Percentiles rank a stretch among this genome's conserved stretches.
Conservation (phyloP, 805 yeast species). For the Ogataea philodendri region DNA sequence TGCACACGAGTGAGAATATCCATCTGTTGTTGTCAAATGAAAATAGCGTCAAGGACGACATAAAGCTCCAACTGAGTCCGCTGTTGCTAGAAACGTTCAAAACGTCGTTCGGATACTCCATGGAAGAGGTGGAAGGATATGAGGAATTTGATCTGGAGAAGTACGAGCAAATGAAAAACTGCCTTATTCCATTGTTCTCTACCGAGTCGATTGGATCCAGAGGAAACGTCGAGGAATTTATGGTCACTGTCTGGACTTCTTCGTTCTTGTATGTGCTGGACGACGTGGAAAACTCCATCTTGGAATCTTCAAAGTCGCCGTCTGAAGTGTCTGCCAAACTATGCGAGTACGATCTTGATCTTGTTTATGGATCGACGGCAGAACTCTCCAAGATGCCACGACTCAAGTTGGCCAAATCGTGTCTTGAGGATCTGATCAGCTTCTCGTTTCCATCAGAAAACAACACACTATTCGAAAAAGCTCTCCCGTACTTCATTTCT, state of each 20-base stretch:
- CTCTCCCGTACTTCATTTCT: conserved; percentile 50
- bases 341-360: conserved; percentile 42
- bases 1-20: conserved; percentile 35
- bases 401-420: conserved; percentile 47
- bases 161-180: conserved; percentile 40
- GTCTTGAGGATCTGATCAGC: conserved; percentile 53
- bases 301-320: conserved; percentile 26
- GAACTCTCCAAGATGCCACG: conserved; percentile 45
- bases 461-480: conserved; percentile 23
- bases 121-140: conserved; percentile 21
- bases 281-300: conserved; percentile 44
- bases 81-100: conserved; percentile 41
- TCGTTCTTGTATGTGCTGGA: conserved; percentile 60
- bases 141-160: conserved; percentile 48
- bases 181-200: conserved; percentile 42
- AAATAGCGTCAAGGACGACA: conserved; percentile 15
- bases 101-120: conserved; percentile 38
- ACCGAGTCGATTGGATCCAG: conserved; percentile 26
- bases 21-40: conserved; percentile 21
- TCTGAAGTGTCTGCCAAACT: conserved; percentile 38
- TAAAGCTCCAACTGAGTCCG: conserved; percentile 36
- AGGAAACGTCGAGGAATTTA: conserved; percentile 40
- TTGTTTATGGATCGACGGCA: conserved; percentile 63
- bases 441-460: conserved; percentile 34
- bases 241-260: conserved; percentile 51